These are phyloP conservation scores for Heterobasidion occidentale DNA, from an alignment of 1,284 basidiomycete species.

Conservation along the genomic window DNA sequence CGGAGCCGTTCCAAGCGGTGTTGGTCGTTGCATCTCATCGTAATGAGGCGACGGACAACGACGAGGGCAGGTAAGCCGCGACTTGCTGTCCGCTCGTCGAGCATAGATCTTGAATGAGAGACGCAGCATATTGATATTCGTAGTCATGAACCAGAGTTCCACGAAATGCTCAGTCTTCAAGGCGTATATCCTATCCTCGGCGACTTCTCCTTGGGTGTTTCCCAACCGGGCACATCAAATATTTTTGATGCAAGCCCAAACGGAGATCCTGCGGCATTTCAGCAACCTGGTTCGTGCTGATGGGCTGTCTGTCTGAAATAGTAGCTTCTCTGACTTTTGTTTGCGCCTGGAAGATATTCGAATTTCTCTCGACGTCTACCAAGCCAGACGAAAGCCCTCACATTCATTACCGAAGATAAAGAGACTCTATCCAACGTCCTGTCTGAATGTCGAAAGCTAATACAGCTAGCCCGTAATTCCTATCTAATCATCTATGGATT, in stretches of 20 bases:
- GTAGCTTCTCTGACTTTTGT: not conserved
- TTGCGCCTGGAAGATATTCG: not conserved
- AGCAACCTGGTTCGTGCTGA: not conserved
- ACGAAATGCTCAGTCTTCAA: not conserved
- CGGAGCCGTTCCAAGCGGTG: not conserved
- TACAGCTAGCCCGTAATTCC: conserved; percentile 28
- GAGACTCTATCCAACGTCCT: conserved; percentile 33
- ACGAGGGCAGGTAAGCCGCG: not conserved
- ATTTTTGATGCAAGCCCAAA: not conserved
- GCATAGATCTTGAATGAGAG: not conserved
- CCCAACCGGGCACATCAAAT: not conserved
- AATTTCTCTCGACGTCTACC: not conserved
- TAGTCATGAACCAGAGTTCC: not conserved
- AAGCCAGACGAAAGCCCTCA: not conserved
- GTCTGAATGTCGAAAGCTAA: conserved; percentile 42
- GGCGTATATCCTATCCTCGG: not conserved
- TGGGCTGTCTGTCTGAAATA: not conserved
- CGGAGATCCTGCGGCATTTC: not conserved
- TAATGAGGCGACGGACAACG: not conserved
- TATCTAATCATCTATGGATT: conserved; percentile 1
- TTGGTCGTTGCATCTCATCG: not conserved
- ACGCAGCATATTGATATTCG: not conserved
- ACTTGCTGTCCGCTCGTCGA: not conserved
- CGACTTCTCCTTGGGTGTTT: not conserved
- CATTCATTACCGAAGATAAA: not conserved